A percentile compares a stretch with the other conserved stretches of the same genome.
Evolutionary conservation across 2,329 filamentous ascomycete genomes (phyloP).

Genomic region (Cercospora nicotianae): DNA sequence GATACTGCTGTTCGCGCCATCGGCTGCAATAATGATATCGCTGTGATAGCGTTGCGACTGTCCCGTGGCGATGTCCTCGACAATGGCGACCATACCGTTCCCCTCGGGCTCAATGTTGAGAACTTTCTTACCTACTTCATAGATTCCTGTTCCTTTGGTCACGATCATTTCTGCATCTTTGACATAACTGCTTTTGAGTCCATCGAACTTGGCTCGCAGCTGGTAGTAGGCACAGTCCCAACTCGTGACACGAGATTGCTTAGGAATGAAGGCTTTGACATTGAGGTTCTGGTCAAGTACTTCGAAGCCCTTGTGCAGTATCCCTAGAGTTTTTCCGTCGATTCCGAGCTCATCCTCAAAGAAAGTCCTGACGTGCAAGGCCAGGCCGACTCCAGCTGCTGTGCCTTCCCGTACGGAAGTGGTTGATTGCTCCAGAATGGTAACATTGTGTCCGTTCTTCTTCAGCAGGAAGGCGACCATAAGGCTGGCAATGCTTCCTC

Average conservation of each 20-base stretch:
- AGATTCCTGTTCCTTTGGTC: slow-evolving; percentile 12
- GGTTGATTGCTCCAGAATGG: slow-evolving; percentile 36
- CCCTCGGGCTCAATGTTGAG: slow-evolving; percentile 12
- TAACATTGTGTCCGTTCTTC: slow-evolving; percentile 45
- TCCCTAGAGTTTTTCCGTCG: slow-evolving; percentile 16
- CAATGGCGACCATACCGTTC: slow-evolving; percentile 10
- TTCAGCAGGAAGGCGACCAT: slow-evolving; percentile 45
- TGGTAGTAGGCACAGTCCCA: slow-evolving; percentile 29
- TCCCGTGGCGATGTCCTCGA: slow-evolving; percentile 16
- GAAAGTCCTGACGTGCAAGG: slow-evolving; percentile 20
- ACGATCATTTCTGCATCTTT: slow-evolving; percentile 13
- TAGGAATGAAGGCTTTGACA: slow-evolving; percentile 7
- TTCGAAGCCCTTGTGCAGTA: slow-evolving; percentile 14
- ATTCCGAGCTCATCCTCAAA: slow-evolving; percentile 27
- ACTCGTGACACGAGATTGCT: slow-evolving; percentile 15
- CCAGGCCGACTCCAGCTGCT: slow-evolving; percentile 27
- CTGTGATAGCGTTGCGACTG: slow-evolving; percentile 11
- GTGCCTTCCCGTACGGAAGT: slow-evolving; percentile 26
- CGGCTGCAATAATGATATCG: slow-evolving; percentile 29
- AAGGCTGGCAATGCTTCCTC: slow-evolving; percentile 47
- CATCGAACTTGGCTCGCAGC: slow-evolving; percentile 27
- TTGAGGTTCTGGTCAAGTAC: slow-evolving; percentile 22
- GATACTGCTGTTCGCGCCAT: slow-evolving; percentile 28
- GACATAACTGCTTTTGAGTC: slow-evolving; percentile 20
- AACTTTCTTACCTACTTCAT: slow-evolving; percentile 19